Conservation (phyloP, 1,284 basidiomycete species). For the Cryptococcus sp. region DNA sequence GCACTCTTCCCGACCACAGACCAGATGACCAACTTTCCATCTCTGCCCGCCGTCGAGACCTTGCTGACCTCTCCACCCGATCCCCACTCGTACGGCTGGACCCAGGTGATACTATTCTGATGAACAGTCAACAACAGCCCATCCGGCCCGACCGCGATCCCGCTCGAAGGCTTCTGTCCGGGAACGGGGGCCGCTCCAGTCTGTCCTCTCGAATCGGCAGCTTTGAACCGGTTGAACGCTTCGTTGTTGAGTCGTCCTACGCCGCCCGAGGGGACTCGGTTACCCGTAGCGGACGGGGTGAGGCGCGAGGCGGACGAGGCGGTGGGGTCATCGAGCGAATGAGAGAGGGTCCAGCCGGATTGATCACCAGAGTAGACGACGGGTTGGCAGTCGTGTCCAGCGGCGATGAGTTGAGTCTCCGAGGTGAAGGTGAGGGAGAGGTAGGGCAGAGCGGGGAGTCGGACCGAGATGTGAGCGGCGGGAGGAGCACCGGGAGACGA, state of each 20-base stretch:
- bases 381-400: constrained; percentile 97
- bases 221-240: constrained; percentile 91
- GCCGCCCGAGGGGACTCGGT: constrained; percentile 45
- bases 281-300: constrained; percentile 36
- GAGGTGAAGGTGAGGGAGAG: constrained; percentile 77
- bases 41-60: constrained; percentile 90
- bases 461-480: constrained; percentile 61
- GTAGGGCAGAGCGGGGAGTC: constrained; percentile 69
- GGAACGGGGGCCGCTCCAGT: constrained; percentile 43
- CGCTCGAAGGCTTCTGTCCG: constrained; percentile 31
- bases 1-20: constrained; percentile 48
- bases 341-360: constrained; percentile 66
- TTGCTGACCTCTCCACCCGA: constrained; percentile 59
- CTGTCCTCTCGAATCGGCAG: constrained; percentile 84
- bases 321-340: constrained; percentile 71
- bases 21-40: constrained; percentile 92
- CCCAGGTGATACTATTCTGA: constrained; percentile 96
- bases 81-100: constrained; percentile 66
- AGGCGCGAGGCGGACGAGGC: constrained; percentile 47
- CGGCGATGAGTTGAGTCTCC: constrained; percentile 76
- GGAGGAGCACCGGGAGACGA: constrained; percentile 53
- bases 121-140: constrained; percentile 78
- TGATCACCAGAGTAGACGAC: constrained; percentile 70
- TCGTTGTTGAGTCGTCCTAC: constrained; percentile 81
- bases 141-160: constrained; percentile 43